Percentiles rank a stretch among this genome's conserved stretches.
Evolutionary conservation across 2,329 filamentous ascomycete genomes (phyloP).

Genomic region (Botrytis hyacinthi): DNA sequence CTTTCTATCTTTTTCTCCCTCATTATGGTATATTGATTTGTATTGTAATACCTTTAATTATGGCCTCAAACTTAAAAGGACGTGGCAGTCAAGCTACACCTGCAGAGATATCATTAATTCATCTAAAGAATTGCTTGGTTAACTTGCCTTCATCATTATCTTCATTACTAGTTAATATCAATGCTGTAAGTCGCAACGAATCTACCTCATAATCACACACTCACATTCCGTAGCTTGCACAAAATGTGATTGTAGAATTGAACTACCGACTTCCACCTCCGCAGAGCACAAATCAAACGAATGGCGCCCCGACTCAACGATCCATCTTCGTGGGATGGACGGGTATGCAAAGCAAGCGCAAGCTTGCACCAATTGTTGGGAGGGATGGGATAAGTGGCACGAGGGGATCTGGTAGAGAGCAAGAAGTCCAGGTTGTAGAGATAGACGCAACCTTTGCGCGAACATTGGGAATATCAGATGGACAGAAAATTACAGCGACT

Average conservation of each 20-base stretch:
- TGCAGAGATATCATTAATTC: conserved; percentile 80
- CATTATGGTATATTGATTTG: conserved; percentile 4
- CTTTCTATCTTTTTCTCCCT: not conserved
- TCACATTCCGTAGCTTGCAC: conserved; percentile 61
- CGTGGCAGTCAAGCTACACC: conserved; percentile 61
- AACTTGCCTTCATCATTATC: conserved; percentile 87
- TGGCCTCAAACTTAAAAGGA: conserved; percentile 31
- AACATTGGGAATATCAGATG: conserved; percentile 73
- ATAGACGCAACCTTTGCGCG: conserved; percentile 82
- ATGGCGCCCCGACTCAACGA: conserved; percentile 52
- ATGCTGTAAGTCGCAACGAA: conserved; percentile 65
- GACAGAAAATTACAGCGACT: conserved; percentile 68
- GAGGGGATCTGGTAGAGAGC: conserved; percentile 61
- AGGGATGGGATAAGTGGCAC: conserved; percentile 67
- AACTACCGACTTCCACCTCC: conserved; percentile 64
- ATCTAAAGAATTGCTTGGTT: conserved; percentile 90
- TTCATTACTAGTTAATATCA: conserved; percentile 80
- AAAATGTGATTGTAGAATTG: conserved; percentile 95
- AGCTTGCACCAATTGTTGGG: conserved; percentile 67
- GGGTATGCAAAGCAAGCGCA: conserved; percentile 92
- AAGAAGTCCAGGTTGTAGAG: conserved; percentile 76
- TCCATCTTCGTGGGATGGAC: conserved; percentile 95
- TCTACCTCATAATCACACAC: not conserved
- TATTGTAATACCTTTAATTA: conserved; percentile 21
- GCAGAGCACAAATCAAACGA: conserved; percentile 46